Base-by-base conservation (phyloP, 192 early-diverging fungal genomes). In the Mortierella claussenii region DNA sequence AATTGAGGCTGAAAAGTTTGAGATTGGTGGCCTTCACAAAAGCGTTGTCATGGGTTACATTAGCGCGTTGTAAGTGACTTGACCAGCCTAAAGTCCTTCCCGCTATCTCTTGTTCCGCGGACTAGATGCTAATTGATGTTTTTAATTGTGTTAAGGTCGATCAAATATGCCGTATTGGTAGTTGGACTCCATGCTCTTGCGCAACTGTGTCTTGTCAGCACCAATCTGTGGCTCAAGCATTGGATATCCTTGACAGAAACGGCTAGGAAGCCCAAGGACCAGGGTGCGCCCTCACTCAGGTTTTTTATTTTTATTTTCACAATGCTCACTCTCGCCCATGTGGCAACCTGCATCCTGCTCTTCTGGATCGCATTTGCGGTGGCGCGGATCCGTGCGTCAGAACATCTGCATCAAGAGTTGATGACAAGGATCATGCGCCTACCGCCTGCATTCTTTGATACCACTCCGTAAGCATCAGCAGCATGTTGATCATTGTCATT, bases 181-280 rank as follows among this genome's bases (percentile, higher is more conserved):
- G 42, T 81, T 0, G n/a, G 60, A 8, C 83, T 86, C 20, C 80
- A 81, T 55, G 32, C 83, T 32, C 40, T 76, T 0, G 76, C 80
- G 3, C 81, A 84, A 30, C 20, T 84, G 30, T 79, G 82, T 61
- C 78, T 82, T 11, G 80, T 87, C 2, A 27, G 75, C 15, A 81
- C 80, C 20, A 87, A 79, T 56, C 68, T 89, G 46, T 89, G 87
- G 87, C 85, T 89, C 64, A 89, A 84, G 67, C 68, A 87, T 67
- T 86, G 87, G 85, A 79, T 82, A 8, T 73, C 75, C 23, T 66
- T 78, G 7, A 85, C 75, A 45, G 60, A 75, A 33, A 20, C 21
- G 21, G 4, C 4, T 5, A 20, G 56, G 1, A 13, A 32, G 17
- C 27, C 17, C 11, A 30, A 54, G 17, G 17, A 40, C n/a, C n/a